Conservation (phyloP, 2,329 filamentous ascomycete genomes). For the Fusarium citri region DNA sequence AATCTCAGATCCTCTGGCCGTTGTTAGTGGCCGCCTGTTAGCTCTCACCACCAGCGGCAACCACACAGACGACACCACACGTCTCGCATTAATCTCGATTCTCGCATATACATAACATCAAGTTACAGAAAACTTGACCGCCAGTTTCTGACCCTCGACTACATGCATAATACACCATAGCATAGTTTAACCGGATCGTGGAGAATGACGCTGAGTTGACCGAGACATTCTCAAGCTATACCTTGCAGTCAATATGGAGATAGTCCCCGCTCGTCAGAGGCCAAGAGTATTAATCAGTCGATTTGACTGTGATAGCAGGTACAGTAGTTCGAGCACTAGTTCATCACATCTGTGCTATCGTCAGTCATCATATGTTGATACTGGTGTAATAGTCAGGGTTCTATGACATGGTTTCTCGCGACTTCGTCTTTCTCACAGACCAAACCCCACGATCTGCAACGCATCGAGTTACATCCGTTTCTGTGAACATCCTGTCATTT, state of each 20-base stretch:
- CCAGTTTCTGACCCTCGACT: conserved; percentile 7
- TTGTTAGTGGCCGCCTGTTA: conserved; percentile 13
- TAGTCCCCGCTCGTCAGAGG: not conserved
- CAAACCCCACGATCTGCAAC: conserved; percentile 30
- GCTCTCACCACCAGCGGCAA: conserved; percentile 9
- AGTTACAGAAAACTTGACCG: conserved; percentile 24
- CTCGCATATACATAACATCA: not conserved
- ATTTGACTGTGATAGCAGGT: conserved; percentile 13
- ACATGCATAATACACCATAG: not conserved
- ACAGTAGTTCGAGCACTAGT: conserved; percentile 31
- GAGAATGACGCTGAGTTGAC: conserved; percentile 17
- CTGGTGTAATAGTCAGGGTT: conserved; percentile 5
- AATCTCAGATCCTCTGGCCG: conserved; percentile 8
- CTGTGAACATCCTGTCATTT: conserved; percentile 15
- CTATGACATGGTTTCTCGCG: conserved; percentile 8
- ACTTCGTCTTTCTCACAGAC: conserved; percentile 3
- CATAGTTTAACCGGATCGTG: not conserved
- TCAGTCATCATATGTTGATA: conserved; percentile 19
- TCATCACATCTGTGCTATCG: conserved; percentile 3
- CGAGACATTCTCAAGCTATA: not conserved
- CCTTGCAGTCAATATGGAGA: conserved; percentile 2
- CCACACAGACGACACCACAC: conserved; percentile 19
- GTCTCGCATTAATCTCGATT: conserved; percentile 25
- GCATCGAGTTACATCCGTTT: conserved; percentile 26
- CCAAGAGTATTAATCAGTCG: conserved; percentile 10